Base-by-base conservation (phyloP, 2,329 filamentous ascomycete genomes). In the Penicillium sp. region DNA sequence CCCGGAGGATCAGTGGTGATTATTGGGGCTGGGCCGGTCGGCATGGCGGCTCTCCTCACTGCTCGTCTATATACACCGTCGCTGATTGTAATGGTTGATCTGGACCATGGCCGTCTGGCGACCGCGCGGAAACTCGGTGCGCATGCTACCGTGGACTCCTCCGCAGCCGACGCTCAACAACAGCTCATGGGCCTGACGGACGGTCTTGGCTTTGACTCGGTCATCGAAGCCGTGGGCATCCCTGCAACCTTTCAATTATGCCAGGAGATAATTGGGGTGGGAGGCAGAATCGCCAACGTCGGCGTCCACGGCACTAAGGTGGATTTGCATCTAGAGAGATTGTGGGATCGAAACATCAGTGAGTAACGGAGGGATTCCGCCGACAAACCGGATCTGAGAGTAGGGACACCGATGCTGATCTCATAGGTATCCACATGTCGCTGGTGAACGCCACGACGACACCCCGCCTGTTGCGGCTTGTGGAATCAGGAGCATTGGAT, bases 151-250 rank as follows among this genome's bases (percentile, higher is more conserved):
- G 70, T 83, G 21, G 74, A 80, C 60, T 74, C 77, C 19, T 63
- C 62, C 3, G 57, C 72, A 5, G 63, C 65, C 0, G 71, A 77
- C n/a, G 70, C 75, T 0, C 69, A 75, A 5, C 70, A 76, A 10
- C 61, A 64, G 3, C 72, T 84, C 2, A 74, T 73, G 62, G 68
- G 68, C 0, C 59, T 83, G 51, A 84, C 82, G 0, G 77, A 78
- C n/a, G 79, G 77, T 1, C 74, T 78, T 52, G 83, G 83, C 0
- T 84, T 81, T 60, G 83, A 86, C 56, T 74, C 80, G 0, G 83
- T 86, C 1, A 83, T 85, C 49, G 84, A 86, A 66, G 82, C 82
- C 0, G 84, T 86, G 1, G 83, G 83, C 1, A 72, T 82, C 9
- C 80, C 81, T 0, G 74, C 74, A 0, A 84, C 80, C 0, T 84